A percentile compares a stretch with the other conserved stretches of the same genome.
Conservation (phyloP, 257 asterid species). For the Ilex asprella region DNA sequence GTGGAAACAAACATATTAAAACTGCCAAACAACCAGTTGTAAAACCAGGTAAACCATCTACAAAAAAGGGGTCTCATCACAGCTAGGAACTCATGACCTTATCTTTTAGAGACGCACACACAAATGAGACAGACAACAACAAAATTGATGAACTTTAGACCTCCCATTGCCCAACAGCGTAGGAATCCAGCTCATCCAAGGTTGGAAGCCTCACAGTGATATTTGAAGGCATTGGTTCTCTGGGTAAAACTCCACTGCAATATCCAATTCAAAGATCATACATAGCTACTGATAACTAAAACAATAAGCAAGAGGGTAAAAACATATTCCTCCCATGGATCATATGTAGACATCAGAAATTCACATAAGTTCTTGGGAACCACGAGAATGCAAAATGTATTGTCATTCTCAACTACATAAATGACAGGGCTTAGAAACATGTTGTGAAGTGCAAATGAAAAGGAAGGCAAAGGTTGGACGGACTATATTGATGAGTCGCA, state of each 20-base stretch:
- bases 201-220: conserved; percentile 82
- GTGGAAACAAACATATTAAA: conserved; percentile 27
- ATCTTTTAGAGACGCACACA: background rate
- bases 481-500: too few species aligned
- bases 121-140: conserved; percentile 11
- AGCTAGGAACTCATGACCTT: background rate
- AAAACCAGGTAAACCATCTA: conserved; percentile 3
- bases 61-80: too few species aligned
- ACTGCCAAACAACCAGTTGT: conserved; percentile 26
- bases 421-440: background rate
- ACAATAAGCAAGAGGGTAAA: background rate
- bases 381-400: background rate
- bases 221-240: conserved; percentile 88
- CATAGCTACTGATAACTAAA: background rate
- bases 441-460: too few species aligned
- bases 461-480: too few species aligned
- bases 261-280: conserved; percentile 23
- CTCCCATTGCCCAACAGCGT: conserved; percentile 94
- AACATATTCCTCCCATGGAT: background rate
- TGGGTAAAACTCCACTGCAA: conserved; percentile 85
- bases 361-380: background rate
- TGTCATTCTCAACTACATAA: background rate
- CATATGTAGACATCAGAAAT: background rate
- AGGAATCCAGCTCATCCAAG: conserved; percentile 79
- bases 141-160: conserved; percentile 32